These are phyloP conservation scores for Butyriboletus loyo DNA, from an alignment of 768 basidiomycete species.

Conservation along the genomic window DNA sequence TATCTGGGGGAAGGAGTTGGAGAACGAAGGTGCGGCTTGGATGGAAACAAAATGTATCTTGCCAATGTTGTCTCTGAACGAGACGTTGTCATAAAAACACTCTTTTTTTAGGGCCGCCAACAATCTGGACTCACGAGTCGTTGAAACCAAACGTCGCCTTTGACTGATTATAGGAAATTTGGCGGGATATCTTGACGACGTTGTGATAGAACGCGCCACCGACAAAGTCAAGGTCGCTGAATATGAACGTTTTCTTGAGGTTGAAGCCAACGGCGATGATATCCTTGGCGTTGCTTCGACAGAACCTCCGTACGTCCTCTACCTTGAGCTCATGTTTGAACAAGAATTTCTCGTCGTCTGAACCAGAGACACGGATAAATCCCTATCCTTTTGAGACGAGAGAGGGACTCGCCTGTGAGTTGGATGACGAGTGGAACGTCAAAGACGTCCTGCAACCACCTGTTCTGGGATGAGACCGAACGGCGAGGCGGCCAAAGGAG, in stretches of 20 bases:
- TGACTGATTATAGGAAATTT: slow-evolving; percentile 90
- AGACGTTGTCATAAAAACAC: background rate
- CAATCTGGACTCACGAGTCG: slow-evolving; percentile 69
- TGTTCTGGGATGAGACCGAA: slow-evolving; percentile 28
- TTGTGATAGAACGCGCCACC: slow-evolving; percentile 95
- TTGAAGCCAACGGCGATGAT: slow-evolving; percentile 97
- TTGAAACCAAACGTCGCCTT: slow-evolving; percentile 96
- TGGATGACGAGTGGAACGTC: slow-evolving; percentile 93
- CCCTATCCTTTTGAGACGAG: background rate
- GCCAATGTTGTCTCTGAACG: slow-evolving; percentile 88
- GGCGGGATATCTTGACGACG: slow-evolving; percentile 86
- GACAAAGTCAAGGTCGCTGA: slow-evolving; percentile 87
- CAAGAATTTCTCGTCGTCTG: slow-evolving; percentile 98
- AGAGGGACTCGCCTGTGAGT: slow-evolving; percentile 66
- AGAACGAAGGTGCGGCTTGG: slow-evolving; percentile 95
- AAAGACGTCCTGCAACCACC: slow-evolving; percentile 97
- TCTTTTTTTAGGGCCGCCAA: too few species aligned
- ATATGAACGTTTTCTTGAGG: slow-evolving; percentile 92
- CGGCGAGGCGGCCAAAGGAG: background rate
- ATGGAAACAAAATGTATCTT: slow-evolving; percentile 96
- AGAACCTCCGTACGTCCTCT: slow-evolving; percentile 81
- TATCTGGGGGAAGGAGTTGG: slow-evolving; percentile 97
- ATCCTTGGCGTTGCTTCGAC: slow-evolving; percentile 85
- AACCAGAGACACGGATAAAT: background rate
- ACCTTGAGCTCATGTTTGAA: slow-evolving; percentile 94